These are phyloP conservation scores for Oryza punctata DNA, from an alignment of 176 grass and related monocot species.

Conservation along the genomic window DNA sequence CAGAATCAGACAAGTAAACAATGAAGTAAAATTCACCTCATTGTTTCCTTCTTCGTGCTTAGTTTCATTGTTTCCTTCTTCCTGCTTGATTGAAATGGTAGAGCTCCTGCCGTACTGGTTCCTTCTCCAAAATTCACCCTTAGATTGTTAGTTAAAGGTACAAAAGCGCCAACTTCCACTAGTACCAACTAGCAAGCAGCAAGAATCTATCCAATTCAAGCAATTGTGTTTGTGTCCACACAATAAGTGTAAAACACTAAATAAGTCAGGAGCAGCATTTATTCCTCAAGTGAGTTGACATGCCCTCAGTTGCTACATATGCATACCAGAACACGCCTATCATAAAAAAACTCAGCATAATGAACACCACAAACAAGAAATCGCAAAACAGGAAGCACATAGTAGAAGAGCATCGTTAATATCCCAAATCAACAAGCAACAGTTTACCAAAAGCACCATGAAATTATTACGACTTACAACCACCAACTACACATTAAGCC, in stretches of 20 bases:
- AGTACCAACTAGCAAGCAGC: not conserved
- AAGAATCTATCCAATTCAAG: not conserved
- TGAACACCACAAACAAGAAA: not conserved
- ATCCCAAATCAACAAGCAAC: not conserved
- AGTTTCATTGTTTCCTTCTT: too few relatives aligned
- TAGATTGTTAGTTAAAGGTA: not conserved
- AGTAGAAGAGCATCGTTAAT: not conserved
- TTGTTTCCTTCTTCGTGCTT: too few relatives aligned
- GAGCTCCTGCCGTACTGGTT: too few relatives aligned
- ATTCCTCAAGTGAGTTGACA: not conserved
- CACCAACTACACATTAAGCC: not conserved
- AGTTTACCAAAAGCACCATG: not conserved
- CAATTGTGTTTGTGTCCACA: too few relatives aligned
- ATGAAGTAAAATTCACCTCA: not conserved
- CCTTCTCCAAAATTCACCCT: not conserved
- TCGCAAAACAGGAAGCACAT: not conserved
- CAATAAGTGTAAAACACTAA: too few relatives aligned
- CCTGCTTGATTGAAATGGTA: too few relatives aligned
- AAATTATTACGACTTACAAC: too few relatives aligned
- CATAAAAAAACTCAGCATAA: too few relatives aligned
- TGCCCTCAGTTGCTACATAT: too few relatives aligned
- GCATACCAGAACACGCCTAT: too few relatives aligned
- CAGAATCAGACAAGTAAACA: too few relatives aligned
- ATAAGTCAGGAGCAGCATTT: not conserved
- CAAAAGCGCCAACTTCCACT: too few relatives aligned